These are phyloP conservation scores for Arachnomyces sp. DNA, from an alignment of 2,329 filamentous ascomycete genomes.

Conservation along the genomic window DNA sequence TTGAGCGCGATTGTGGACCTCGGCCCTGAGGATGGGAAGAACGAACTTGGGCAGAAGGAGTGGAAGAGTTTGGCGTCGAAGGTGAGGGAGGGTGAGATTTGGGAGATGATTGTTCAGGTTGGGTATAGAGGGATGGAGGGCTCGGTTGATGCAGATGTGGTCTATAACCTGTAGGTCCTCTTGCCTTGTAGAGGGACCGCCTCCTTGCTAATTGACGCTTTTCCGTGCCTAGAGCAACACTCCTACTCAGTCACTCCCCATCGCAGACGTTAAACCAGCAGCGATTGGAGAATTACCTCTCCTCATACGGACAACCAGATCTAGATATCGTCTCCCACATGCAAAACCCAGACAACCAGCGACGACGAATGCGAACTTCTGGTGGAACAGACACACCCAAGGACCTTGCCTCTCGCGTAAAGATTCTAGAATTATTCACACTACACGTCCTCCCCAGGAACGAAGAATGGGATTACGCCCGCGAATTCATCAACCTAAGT, in stretches of 20 bases:
- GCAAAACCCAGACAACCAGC: constrained; percentile 26
- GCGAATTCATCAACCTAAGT: constrained; percentile 79
- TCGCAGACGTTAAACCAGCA: constrained; percentile 78
- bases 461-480: constrained; percentile 91
- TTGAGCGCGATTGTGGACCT: constrained; percentile 86
- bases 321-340: constrained; percentile 63
- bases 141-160: constrained; percentile 88
- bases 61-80: constrained; percentile 77
- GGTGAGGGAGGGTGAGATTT: constrained; percentile 82
- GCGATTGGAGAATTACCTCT: constrained; percentile 80
- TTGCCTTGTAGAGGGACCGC: neutral
- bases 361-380: constrained; percentile 28
- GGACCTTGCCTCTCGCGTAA: constrained; percentile 74
- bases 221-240: constrained; percentile 63
- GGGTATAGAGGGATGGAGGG: constrained; percentile 85
- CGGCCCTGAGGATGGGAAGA: constrained; percentile 81
- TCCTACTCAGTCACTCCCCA: constrained; percentile 81
- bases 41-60: constrained; percentile 72
- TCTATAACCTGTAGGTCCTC: constrained; percentile 45
- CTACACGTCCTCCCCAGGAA: constrained; percentile 90
- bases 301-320: constrained; percentile 62
- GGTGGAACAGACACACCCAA: constrained; percentile 73
- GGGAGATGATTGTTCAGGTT: constrained; percentile 82
- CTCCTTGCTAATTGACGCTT: constrained; percentile 8
- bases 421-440: constrained; percentile 90